Percentiles rank a stretch among this genome's conserved stretches.
Conservation (phyloP, 108 stramenopile genomes). For the Discostella pseudostelligera region DNA sequence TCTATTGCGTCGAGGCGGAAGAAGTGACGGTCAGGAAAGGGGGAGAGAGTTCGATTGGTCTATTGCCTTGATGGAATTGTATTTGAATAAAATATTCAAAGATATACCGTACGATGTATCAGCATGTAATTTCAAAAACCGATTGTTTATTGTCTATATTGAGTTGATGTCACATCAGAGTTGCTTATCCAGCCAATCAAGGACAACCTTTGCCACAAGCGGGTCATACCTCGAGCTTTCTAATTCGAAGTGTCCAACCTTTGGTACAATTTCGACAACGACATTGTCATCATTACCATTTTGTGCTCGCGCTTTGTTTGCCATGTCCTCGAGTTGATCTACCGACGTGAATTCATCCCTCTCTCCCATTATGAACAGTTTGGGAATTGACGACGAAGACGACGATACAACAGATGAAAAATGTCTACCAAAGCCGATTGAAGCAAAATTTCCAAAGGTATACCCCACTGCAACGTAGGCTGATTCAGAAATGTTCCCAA, state of each 20-base stretch:
- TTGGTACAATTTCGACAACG: slow-evolving; percentile 21
- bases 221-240: slow-evolving; percentile 31
- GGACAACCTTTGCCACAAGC: slow-evolving; percentile 18
- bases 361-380: slow-evolving; percentile 40
- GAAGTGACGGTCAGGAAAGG: slow-evolving; percentile 65
- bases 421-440: too few relatives aligned
- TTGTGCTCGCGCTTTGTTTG: slow-evolving; percentile 10
- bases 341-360: too few relatives aligned
- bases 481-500: too few relatives aligned
- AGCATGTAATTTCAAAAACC: too few relatives aligned
- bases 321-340: slow-evolving; percentile 27
- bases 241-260: slow-evolving; percentile 38
- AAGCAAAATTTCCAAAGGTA: too few relatives aligned
- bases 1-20: slow-evolving; percentile 71
- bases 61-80: slow-evolving; percentile 37
- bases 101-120: too few relatives aligned
- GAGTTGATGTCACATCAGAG: too few relatives aligned
- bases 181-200: slow-evolving; percentile 24
- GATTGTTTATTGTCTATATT: too few relatives aligned
- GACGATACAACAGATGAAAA: too few relatives aligned
- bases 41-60: slow-evolving; percentile 62
- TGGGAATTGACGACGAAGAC: slow-evolving; percentile 5
- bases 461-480: too few relatives aligned
- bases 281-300: not conserved
- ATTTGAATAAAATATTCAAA: not conserved